Percentiles rank a stretch among this genome's conserved stretches.
These are phyloP conservation scores for Aureobasidium subglaciale DNA, from an alignment of 2,329 filamentous ascomycete genomes.

Conservation along the genomic window DNA sequence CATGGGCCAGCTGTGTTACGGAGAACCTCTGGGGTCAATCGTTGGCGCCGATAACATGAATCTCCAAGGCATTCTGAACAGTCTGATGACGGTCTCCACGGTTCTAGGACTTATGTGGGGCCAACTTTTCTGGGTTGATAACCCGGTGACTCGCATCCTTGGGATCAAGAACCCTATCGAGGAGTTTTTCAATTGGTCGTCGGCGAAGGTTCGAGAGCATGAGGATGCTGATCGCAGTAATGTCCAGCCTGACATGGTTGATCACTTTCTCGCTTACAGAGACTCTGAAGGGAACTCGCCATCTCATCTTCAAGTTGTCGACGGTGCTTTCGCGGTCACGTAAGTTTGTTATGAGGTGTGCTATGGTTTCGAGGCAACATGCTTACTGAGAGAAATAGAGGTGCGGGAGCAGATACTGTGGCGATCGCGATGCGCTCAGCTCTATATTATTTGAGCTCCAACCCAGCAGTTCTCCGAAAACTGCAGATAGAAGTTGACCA, in stretches of 20 bases:
- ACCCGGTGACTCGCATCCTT: conserved; percentile 8
- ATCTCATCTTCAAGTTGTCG: conserved; percentile 11
- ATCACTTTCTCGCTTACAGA: conserved; percentile 17
- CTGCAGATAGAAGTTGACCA: conserved; percentile 7
- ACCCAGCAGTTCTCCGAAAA: background rate
- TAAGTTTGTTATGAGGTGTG: background rate
- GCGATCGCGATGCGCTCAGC: conserved; percentile 8
- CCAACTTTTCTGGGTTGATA: conserved; percentile 13
- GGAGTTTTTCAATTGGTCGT: conserved; percentile 16
- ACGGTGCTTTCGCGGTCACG: conserved; percentile 15
- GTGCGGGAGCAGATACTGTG: conserved; percentile 16
- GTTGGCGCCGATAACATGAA: background rate
- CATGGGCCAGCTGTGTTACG: conserved; percentile 18
- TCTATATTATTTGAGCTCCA: background rate
- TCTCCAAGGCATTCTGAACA: background rate
- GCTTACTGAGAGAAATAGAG: background rate
- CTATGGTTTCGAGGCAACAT: background rate
- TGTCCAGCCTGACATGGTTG: conserved; percentile 17
- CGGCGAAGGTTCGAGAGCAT: conserved; percentile 8
- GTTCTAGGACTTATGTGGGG: conserved; percentile 16
- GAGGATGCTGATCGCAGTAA: background rate
- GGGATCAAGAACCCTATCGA: conserved; percentile 9
- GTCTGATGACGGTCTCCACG: background rate
- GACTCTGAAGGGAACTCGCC: conserved; percentile 8
- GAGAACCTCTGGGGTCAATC: conserved; percentile 17